Percentiles rank a stretch among this genome's conserved stretches.
Evolutionary conservation across 331 rosid genomes (phyloP).

Genomic region (Pyracantha coccinea): DNA sequence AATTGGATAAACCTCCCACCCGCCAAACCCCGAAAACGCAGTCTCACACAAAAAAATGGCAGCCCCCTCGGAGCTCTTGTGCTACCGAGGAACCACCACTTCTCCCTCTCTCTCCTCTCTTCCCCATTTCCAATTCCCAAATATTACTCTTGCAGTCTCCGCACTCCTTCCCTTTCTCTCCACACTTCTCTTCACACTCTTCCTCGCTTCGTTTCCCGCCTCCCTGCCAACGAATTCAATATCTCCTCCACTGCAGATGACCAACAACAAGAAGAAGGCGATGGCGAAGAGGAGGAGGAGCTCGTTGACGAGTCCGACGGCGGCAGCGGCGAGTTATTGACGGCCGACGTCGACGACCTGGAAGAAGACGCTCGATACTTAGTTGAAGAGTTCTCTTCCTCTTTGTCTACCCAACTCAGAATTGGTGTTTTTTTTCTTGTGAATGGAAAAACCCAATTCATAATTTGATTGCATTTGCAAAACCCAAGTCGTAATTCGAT

Average conservation of each 20-base stretch:
- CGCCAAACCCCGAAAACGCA: neutral
- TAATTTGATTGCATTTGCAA: neutral
- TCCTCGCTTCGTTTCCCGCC: conserved; percentile 26
- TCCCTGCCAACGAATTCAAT: conserved; percentile 4
- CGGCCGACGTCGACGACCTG: conserved; percentile 38
- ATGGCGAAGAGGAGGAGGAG: conserved; percentile 8
- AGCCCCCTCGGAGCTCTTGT: conserved; percentile 20
- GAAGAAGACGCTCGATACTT: conserved; percentile 70
- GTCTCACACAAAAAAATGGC: conserved; percentile 26
- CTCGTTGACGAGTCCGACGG: conserved; percentile 14
- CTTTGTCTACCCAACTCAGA: conserved; percentile 42
- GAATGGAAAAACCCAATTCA: neutral
- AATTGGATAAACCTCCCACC: neutral
- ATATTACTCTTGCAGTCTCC: conserved; percentile 1
- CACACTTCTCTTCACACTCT: conserved; percentile 6
- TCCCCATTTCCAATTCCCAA: conserved; percentile 18
- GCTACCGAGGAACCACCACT: conserved; percentile 1
- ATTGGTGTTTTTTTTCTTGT: conserved; percentile 30
- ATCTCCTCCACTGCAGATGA: conserved; percentile 8
- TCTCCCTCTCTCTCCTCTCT: conserved; percentile 15
- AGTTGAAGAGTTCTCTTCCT: conserved; percentile 47
- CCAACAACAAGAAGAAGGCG: conserved; percentile 12
- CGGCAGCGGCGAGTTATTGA: conserved; percentile 12
- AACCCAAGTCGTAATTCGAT: neutral
- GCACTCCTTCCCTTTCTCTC: conserved; percentile 4